phyloP scores from a whole-genome alignment of 352 stramenopile species.

The Phytopythium kandeliae region DNA sequence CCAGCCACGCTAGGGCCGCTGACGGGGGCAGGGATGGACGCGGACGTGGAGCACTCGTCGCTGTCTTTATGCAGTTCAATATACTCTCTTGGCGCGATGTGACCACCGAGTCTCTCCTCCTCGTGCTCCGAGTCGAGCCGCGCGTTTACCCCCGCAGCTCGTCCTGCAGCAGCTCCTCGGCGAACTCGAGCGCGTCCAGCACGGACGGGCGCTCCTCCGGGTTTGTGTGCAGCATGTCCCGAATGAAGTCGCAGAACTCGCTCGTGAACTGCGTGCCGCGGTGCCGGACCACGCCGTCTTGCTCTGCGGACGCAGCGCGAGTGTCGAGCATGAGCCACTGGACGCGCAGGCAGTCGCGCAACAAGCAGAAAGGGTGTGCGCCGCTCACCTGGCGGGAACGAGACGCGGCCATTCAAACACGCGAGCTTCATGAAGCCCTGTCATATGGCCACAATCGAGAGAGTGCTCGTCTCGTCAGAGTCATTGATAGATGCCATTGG shows the following conservation, averaged over 20 bases:
- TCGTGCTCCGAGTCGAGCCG: not conserved
- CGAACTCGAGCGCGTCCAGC: constrained; percentile 77
- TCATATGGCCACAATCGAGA: too few relatives aligned
- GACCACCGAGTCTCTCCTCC: not conserved
- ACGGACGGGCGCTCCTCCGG: constrained; percentile 74
- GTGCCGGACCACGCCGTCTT: constrained; percentile 59
- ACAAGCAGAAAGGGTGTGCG: not conserved
- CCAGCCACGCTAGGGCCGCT: too few relatives aligned
- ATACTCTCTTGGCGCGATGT: constrained; percentile 1
- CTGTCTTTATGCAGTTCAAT: constrained; percentile 1
- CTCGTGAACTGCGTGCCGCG: constrained; percentile 58
- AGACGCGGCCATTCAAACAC: constrained; percentile 69
- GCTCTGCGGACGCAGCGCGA: constrained; percentile 21
- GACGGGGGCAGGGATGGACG: too few relatives aligned
- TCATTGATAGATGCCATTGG: not conserved
- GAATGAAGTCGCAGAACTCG: constrained; percentile 87
- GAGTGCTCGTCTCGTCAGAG: not conserved
- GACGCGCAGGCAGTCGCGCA: not conserved
- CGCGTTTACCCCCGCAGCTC: constrained; percentile 40
- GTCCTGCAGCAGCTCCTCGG: constrained; percentile 68
- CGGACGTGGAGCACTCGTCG: too few relatives aligned
- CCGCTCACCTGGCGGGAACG: constrained; percentile 55
- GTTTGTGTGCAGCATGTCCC: constrained; percentile 82
- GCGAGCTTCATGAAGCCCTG: constrained; percentile 83
- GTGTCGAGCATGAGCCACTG: not conserved